Percentiles rank a stretch among this genome's conserved stretches.
Conservation (phyloP, 352 stramenopile genomes). For the Globisporangium megalacanthum region DNA sequence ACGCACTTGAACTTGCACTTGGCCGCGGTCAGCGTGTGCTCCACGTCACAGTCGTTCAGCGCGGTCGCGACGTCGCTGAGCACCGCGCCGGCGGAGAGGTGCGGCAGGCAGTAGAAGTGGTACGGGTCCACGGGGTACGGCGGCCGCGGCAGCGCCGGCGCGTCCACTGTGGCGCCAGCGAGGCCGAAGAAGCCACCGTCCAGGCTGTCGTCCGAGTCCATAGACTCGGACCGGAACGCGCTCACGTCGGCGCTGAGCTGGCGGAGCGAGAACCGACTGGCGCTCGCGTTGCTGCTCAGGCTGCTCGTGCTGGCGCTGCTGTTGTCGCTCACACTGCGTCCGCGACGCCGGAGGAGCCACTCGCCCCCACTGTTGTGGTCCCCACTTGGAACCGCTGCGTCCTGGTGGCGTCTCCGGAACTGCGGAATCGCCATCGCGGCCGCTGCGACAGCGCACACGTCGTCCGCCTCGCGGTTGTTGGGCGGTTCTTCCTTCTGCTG, state of each 20-base stretch:
- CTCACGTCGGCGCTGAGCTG: constrained; percentile 28
- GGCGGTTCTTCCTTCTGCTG: background rate
- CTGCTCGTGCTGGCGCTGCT: constrained; percentile 55
- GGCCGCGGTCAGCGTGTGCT: constrained; percentile 55
- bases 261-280: constrained; percentile 32
- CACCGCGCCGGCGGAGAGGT: constrained; percentile 26
- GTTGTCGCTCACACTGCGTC: constrained; percentile 59
- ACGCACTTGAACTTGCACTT: constrained; percentile 88
- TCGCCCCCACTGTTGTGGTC: constrained; percentile 9
- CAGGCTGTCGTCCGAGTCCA: constrained; percentile 34
- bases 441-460: background rate
- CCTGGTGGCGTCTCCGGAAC: constrained; percentile 35
- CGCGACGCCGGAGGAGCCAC: constrained; percentile 31
- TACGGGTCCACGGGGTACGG: constrained; percentile 81
- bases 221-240: constrained; percentile 20
- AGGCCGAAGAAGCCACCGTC: constrained; percentile 21
- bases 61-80: constrained; percentile 40
- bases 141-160: constrained; percentile 43
- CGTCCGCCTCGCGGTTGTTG: background rate
- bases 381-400: constrained; percentile 1
- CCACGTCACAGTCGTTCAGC: constrained; percentile 56
- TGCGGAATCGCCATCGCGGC: constrained; percentile 32
- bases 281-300: constrained; percentile 15
- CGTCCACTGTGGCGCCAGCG: constrained; percentile 23
- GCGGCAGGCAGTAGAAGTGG: constrained; percentile 61